Percentiles rank a stretch among this genome's conserved stretches.
Evolutionary conservation across 495 filamentous ascomycete species (phyloP).

Genomic region (Penicillium cinerascens): DNA sequence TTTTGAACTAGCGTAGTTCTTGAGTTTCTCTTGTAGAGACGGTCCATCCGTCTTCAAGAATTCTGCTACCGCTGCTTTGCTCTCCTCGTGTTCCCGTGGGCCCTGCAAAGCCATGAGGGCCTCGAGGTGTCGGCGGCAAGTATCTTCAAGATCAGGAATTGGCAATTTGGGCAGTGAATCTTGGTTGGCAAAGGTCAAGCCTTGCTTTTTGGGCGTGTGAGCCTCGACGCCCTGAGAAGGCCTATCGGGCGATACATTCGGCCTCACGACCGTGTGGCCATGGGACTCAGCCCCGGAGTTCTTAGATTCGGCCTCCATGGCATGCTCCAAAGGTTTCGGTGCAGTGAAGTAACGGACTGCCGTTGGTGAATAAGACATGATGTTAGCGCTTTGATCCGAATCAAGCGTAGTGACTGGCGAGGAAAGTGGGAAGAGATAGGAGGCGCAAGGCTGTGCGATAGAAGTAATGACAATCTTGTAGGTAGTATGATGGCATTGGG

Average conservation of each 20-base stretch:
- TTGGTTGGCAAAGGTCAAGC: slow-evolving; percentile 82
- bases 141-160: slow-evolving; percentile 84
- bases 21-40: slow-evolving; percentile 80
- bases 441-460: slow-evolving; percentile 82
- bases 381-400: slow-evolving; percentile 37
- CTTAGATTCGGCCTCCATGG: slow-evolving; percentile 29
- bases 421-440: slow-evolving; percentile 70
- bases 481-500: slow-evolving; percentile 74
- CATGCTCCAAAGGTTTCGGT: slow-evolving; percentile 59
- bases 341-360: slow-evolving; percentile 56
- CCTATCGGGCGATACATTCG: slow-evolving; percentile 17
- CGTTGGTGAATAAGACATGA: slow-evolving; percentile 45
- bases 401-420: slow-evolving; percentile 72
- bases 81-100: slow-evolving; percentile 77
- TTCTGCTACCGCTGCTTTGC: slow-evolving; percentile 73
- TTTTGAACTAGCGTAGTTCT: slow-evolving; percentile 88
- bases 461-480: slow-evolving; percentile 90
- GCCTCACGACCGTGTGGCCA: slow-evolving; percentile 22
- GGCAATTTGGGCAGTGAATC: slow-evolving; percentile 88
- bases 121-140: slow-evolving; percentile 74
- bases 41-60: slow-evolving; percentile 84
- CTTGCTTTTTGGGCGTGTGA: slow-evolving; percentile 25
- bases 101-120: slow-evolving; percentile 81
- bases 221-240: slow-evolving; percentile 12
- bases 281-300: slow-evolving; percentile 40